phyloP scores from a whole-genome alignment of 2,329 filamentous ascomycete genomes.

The Aspergillus sp. region DNA sequence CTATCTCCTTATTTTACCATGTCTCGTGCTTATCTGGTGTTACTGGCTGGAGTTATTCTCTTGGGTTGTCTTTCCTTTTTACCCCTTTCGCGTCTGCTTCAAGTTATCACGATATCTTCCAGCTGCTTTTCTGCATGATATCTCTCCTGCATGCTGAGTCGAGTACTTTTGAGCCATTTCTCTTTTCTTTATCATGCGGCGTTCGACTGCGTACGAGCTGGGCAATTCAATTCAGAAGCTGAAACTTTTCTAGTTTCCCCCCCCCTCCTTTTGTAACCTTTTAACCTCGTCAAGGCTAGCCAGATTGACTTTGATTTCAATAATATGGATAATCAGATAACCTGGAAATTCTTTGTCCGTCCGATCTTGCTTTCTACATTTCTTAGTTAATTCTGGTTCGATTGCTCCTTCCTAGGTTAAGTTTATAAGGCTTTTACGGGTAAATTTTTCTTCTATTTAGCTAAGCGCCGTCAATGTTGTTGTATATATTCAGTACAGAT shows the following conservation, averaged over 20 bases:
- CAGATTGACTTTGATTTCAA: neutral
- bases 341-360: neutral
- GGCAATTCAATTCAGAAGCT: neutral
- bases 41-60: neutral
- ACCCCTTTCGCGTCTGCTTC: neutral
- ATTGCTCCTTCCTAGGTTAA: neutral
- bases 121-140: conserved; percentile 4
- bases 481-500: neutral
- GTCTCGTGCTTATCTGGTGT: neutral
- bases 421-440: neutral
- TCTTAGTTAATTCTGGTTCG: neutral
- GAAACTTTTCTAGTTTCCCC: neutral
- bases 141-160: neutral
- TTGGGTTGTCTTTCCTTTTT: neutral
- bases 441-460: no score
- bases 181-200: neutral
- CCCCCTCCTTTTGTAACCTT: neutral
- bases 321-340: neutral
- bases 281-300: neutral
- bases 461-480: no score
- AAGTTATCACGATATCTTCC: neutral
- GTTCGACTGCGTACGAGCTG: neutral
- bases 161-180: conserved; percentile 1
- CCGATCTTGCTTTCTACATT: neutral
- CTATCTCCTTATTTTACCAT: neutral